Base-by-base conservation (phyloP, 2,329 filamentous ascomycete species). In the Cladosporium cucumerinum region DNA sequence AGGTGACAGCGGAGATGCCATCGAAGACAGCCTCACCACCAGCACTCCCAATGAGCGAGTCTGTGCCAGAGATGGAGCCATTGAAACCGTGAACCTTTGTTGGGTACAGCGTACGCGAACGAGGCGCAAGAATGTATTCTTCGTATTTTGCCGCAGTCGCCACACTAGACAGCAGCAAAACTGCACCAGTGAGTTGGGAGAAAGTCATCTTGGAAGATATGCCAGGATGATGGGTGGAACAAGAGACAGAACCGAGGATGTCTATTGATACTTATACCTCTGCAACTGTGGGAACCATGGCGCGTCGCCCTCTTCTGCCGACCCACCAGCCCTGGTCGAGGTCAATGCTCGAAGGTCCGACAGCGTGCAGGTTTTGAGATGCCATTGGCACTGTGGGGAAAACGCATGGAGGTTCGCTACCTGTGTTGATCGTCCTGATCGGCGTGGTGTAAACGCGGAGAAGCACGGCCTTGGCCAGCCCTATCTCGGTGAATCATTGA, bases 71-170 rank as follows among this genome's bases (percentile, higher is more conserved):
- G 26, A 81, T 76, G 0, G 78, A 76, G 28, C 79, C 79, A 70
- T 80, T 77, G 65, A 74, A 75, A 32, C 76, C 72, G 68, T 79
- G 76, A 5, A 81, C 72, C 0, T 77, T 77, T 23, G 73, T 67
- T 0, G 76, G 76, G 58, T 73, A 68, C 3, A 78, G 60, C 0
- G 72, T 77, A 32, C 78, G 71, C 14, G 77, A 79, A n/a, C 67
- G 69, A 0, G 78, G 78, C 1, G 78, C 77, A 2, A 80, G 71
- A 30, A 80, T 80, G 66, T 80, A 80, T 59, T 80, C 68, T 10
- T 76, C 72, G 57, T 80, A 80, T 28, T 68, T 67, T 26, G 72
- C 70, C 11, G 72, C 71, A 5, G 57, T 43, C 32, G 34, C 48
- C 28, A 32, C 18, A 21, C 51, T n/a, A 10, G 59, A 46, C 28